Percentiles rank a stretch among this genome's conserved stretches.
Conservation (phyloP, 768 basidiomycete genomes). For the Hypsizygus marmoreus region DNA sequence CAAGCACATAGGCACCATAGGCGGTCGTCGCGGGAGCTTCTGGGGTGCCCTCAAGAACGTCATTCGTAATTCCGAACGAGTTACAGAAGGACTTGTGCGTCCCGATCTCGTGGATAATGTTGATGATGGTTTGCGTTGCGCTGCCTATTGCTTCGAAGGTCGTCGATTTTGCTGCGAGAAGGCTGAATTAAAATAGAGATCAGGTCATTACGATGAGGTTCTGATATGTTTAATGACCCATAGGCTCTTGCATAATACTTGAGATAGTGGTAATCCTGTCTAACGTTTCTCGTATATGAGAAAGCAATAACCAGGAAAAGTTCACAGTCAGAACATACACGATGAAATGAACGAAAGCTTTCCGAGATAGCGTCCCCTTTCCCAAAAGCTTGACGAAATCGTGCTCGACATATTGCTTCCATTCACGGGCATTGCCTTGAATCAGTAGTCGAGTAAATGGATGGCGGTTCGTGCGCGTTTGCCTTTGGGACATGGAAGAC, state of each 20-base stretch:
- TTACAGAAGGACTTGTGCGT: slow-evolving; percentile 77
- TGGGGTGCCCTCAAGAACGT: slow-evolving; percentile 59
- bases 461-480: slow-evolving; percentile 59
- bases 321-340: slow-evolving; percentile 48
- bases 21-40: slow-evolving; percentile 78
- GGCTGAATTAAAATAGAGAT: slow-evolving; percentile 34
- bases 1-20: slow-evolving; percentile 85
- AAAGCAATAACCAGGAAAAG: background rate
- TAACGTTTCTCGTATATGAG: slow-evolving; percentile 22
- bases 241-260: slow-evolving; percentile 87
- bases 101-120: slow-evolving; percentile 66
- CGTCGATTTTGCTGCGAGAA: slow-evolving; percentile 78
- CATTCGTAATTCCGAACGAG: slow-evolving; percentile 63
- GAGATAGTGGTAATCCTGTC: slow-evolving; percentile 82
- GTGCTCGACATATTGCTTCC: slow-evolving; percentile 82
- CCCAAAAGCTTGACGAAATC: slow-evolving; percentile 81
- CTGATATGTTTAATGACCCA: slow-evolving; percentile 41
- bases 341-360: slow-evolving; percentile 83
- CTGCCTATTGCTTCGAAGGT: slow-evolving; percentile 61
- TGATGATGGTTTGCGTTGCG: slow-evolving; percentile 63
- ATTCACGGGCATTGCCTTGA: slow-evolving; percentile 49
- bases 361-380: slow-evolving; percentile 61
- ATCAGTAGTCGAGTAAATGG: slow-evolving; percentile 72
- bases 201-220: background rate
- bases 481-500: slow-evolving; percentile 39